phyloP scores from a whole-genome alignment of 140 eudicot species.

The Stevia rebaudiana region DNA sequence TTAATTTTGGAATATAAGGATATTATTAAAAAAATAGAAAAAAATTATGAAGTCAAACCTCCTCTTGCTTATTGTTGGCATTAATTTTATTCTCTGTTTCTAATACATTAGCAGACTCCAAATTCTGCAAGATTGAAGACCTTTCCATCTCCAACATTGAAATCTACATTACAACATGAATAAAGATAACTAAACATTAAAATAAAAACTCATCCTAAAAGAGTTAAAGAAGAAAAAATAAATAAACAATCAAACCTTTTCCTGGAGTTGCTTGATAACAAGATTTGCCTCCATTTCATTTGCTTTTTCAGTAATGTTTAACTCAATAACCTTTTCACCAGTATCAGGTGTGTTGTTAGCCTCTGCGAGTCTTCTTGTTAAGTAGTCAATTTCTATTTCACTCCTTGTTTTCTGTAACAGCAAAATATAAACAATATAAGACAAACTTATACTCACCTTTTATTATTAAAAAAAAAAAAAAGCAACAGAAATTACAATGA shows the following conservation, averaged over 20 bases:
- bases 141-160: slow-evolving; percentile 69
- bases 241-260: slow-evolving; percentile 47
- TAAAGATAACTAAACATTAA: slow-evolving; percentile 4
- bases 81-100: slow-evolving; percentile 45
- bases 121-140: slow-evolving; percentile 51
- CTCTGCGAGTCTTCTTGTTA: slow-evolving; percentile 52
- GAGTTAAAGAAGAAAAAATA: background rate
- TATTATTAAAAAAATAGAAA: background rate
- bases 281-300: slow-evolving; percentile 43
- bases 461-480: background rate
- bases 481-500: slow-evolving; percentile 23
- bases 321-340: slow-evolving; percentile 10
- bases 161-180: slow-evolving; percentile 41
- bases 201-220: slow-evolving; percentile 12
- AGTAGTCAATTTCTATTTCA: slow-evolving; percentile 53
- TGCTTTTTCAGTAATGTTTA: background rate
- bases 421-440: background rate
- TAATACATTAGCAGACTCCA: slow-evolving; percentile 47
- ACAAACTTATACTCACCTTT: background rate
- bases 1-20: slow-evolving; percentile 5
- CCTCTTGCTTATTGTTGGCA: slow-evolving; percentile 53
- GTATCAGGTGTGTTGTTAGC: slow-evolving; percentile 19
- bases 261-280: slow-evolving; percentile 67
- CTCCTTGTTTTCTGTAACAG: slow-evolving; percentile 51
- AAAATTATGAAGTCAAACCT: slow-evolving; percentile 42